These are phyloP conservation scores for Pyrrhoderma lamaoense DNA, from an alignment of 1,284 basidiomycete species.

Conservation along the genomic window DNA sequence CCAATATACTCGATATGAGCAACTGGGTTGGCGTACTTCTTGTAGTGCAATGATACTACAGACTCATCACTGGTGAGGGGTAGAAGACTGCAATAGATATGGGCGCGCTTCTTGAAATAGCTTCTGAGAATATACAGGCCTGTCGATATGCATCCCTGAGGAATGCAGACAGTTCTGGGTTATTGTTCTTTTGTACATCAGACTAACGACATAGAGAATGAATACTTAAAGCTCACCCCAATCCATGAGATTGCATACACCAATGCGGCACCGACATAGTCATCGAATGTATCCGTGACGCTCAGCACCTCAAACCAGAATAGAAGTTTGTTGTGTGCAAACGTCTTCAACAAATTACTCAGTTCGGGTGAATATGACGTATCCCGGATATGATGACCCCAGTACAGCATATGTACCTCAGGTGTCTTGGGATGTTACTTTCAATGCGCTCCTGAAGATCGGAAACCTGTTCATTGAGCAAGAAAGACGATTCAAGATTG, in stretches of 20 bases:
- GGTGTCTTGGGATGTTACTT: neutral
- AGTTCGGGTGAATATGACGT: neutral
- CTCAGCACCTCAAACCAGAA: slow-evolving; percentile 28
- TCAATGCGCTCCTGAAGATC: neutral
- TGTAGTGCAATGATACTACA: too few relatives aligned
- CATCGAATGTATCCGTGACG: slow-evolving; percentile 10
- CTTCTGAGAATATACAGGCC: neutral
- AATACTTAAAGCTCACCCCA: neutral
- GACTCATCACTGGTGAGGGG: too few relatives aligned
- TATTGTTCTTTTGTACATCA: neutral
- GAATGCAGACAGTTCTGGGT: neutral
- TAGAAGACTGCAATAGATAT: too few relatives aligned
- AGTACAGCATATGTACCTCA: slow-evolving; percentile 3
- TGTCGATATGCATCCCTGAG: neutral
- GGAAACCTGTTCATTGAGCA: slow-evolving; percentile 3
- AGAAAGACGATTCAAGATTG: slow-evolving; percentile 1
- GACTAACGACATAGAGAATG: neutral
- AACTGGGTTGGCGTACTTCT: too few relatives aligned
- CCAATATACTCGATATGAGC: too few relatives aligned
- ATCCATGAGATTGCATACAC: neutral
- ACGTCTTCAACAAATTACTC: slow-evolving; percentile 6
- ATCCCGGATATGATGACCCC: slow-evolving; percentile 2
- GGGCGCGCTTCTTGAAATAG: neutral
- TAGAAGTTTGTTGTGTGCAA: slow-evolving; percentile 20
- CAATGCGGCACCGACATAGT: neutral